Evolutionary conservation across 768 basidiomycete species (phyloP), one percentile per base, ranked within the genome.

Genomic region (Chalciporus piperatus): DNA sequence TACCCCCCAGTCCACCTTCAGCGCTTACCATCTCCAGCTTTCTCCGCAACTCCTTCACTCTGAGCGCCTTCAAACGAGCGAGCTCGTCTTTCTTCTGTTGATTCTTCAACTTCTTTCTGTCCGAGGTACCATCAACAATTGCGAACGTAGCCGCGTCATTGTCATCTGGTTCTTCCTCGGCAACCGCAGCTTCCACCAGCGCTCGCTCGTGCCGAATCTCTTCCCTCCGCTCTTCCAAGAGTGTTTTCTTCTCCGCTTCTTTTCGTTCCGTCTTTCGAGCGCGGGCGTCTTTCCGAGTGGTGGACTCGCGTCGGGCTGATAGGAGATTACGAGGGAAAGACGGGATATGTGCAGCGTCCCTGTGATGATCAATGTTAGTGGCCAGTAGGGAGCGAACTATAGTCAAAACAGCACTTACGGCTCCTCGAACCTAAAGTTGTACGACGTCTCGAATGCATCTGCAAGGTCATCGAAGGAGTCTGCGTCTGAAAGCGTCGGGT

Each of bases 371-470:
- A 17, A 37, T 10, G 39, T 51, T n/a, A 52, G 47, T 32, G 28
- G 48, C 50, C 22, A 30, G 37, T 20, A 35, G 16, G n/a, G 9
- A 35, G 19, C 8, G 23, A 13, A n/a, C 22, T 11, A 11, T 19
- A 48, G 1, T 20, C 19, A 10, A 48, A 17, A 35, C 30, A 23
- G 7, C 16, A 84, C 92, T 61, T 62, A 92, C 83, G 91, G 89
- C 70, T 99, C 96, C 68, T 99, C 96, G 67, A 92, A 99, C 47
- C 97, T 84, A 73, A 97, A 97, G 69, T 98, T 98, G 72, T 98
- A 99, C 14, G 89, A 89, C n/a, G 82, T 84, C 72, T 99, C 97
- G 58, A 98, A 99, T 40, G 82, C 82, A 25, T 97, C 95, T 6
- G 85, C 89, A 55, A 90, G 84, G 40, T 96, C 92, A 48, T 97